Conservation (phyloP, 331 rosid genomes). For the Cydonia oblonga region DNA sequence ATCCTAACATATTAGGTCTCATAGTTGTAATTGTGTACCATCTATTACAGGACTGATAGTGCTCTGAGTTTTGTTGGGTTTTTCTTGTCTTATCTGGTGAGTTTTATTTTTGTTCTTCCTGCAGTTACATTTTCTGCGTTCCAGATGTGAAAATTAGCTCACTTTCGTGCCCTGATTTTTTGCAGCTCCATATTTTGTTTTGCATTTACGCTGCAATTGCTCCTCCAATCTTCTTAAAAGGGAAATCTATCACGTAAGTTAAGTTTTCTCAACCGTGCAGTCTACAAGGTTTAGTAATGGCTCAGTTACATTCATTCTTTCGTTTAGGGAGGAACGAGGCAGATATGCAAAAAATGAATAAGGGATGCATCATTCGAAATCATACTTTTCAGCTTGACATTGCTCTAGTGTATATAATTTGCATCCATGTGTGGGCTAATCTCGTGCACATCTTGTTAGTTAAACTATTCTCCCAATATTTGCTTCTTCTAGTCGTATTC, state of each 20-base stretch:
- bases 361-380: neutral
- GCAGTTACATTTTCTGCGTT: constrained; percentile 4
- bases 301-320: neutral
- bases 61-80: constrained; percentile 84
- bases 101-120: constrained; percentile 1
- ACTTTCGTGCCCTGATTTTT: constrained; percentile 9
- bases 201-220: constrained; percentile 70
- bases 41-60: constrained; percentile 70
- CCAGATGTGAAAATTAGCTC: constrained; percentile 8
- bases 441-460: neutral
- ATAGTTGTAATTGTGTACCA: constrained; percentile 3
- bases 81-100: constrained; percentile 59
- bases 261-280: constrained; percentile 26
- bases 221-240: constrained; percentile 72
- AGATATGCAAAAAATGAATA: neutral
- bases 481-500: neutral
- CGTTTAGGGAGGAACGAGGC: neutral
- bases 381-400: neutral
- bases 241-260: constrained; percentile 65
- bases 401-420: neutral
- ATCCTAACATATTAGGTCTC: neutral
- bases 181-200: constrained; percentile 66
- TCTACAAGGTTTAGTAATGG: neutral
- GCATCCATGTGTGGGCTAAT: neutral
- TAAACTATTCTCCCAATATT: neutral